phyloP scores from a whole-genome alignment of 2,329 filamentous ascomycete genomes.

The Colletotrichum spaethianum region DNA sequence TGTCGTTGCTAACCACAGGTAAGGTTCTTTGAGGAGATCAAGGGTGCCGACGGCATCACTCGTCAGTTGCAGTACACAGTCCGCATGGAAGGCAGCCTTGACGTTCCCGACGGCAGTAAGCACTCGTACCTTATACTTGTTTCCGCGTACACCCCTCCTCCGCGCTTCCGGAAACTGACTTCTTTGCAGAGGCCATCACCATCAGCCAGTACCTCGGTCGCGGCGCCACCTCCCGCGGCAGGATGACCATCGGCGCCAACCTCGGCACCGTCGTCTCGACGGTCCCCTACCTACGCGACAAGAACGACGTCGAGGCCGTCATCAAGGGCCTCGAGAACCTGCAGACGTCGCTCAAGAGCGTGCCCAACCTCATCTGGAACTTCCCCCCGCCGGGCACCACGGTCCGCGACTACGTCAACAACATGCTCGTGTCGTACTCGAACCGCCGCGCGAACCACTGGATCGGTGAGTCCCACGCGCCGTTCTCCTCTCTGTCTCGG shows the following conservation, averaged over 20 bases:
- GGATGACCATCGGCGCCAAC: conserved; percentile 70
- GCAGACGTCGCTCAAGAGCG: conserved; percentile 65
- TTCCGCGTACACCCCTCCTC: no score
- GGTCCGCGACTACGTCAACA: conserved; percentile 69
- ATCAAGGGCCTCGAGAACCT: conserved; percentile 75
- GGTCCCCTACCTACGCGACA: conserved; percentile 71
- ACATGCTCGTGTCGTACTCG: conserved; percentile 57
- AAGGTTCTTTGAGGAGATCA: conserved; percentile 65
- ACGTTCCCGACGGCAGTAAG: conserved; percentile 50
- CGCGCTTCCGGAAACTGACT: conserved; percentile 19
- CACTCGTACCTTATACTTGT: background rate
- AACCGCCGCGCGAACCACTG: conserved; percentile 66
- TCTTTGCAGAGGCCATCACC: conserved; percentile 60
- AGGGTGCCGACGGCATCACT: conserved; percentile 70
- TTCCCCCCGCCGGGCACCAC: conserved; percentile 66
- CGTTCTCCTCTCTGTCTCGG: background rate
- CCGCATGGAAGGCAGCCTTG: conserved; percentile 71
- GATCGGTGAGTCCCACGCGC: conserved; percentile 52
- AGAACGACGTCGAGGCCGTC: conserved; percentile 74
- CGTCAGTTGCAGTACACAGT: conserved; percentile 78
- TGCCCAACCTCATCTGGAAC: conserved; percentile 69
- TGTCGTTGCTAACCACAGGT: conserved; percentile 54
- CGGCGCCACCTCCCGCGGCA: conserved; percentile 73
- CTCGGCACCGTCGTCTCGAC: conserved; percentile 72
- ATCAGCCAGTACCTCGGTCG: conserved; percentile 76